These are phyloP conservation scores for Microglena sp. DNA, from an alignment of 139 green algal species.

Conservation along the genomic window DNA sequence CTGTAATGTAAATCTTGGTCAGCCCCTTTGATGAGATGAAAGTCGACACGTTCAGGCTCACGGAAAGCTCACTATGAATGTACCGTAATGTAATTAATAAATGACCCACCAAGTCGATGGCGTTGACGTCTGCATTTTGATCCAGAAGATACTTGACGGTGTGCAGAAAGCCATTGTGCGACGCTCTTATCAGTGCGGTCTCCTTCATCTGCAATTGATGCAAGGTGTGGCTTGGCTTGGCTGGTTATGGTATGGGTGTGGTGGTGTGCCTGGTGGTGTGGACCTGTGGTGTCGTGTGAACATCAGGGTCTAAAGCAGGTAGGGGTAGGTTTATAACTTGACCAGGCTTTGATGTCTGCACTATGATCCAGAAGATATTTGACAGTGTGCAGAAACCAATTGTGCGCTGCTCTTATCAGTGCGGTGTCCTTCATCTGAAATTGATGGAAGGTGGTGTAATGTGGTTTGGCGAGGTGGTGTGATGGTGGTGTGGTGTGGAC, in stretches of 20 bases:
- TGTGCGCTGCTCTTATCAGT: conserved; percentile 70
- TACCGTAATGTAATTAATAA: no score
- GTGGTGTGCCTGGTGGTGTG: background rate
- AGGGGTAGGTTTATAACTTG: no score
- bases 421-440: conserved; percentile 72
- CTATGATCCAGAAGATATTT: background rate
- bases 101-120: conserved; percentile 70
- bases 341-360: no score
- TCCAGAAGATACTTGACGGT: conserved; percentile 70
- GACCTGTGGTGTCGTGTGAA: no score
- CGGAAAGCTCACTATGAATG: no score
- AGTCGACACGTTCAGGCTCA: no score
- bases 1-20: no score
- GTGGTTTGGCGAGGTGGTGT: background rate
- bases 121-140: conserved; percentile 56
- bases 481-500: background rate
- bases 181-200: conserved; percentile 67
- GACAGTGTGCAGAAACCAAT: conserved; percentile 46
- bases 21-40: no score
- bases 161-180: conserved; percentile 84
- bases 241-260: background rate
- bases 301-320: no score
- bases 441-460: background rate
- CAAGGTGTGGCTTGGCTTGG: background rate
- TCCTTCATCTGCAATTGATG: conserved; percentile 69